These are phyloP conservation scores for Fusarium dimerum DNA, from an alignment of 2,329 filamentous ascomycete genomes.

Conservation along the genomic window DNA sequence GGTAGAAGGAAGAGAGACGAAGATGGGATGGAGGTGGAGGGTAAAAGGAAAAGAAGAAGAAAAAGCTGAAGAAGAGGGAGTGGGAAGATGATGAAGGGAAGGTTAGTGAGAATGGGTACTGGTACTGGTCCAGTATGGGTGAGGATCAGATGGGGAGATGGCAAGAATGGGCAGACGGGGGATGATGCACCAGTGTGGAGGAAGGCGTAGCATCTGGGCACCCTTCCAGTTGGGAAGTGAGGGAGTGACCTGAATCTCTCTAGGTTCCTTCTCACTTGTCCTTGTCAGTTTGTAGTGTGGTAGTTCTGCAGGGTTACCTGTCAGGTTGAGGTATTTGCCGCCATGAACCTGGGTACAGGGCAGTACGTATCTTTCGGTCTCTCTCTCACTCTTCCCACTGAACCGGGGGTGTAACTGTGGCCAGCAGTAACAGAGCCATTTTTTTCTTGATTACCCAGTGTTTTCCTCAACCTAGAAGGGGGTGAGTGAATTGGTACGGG, in stretches of 20 bases:
- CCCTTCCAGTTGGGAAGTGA: too few species aligned
- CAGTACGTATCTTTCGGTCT: not conserved
- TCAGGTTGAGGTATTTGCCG: not conserved
- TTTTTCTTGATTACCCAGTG: too few species aligned
- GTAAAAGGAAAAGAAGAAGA: constrained; percentile 15
- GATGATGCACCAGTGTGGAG: constrained; percentile 29
- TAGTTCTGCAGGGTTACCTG: not conserved
- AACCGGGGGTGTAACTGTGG: too few species aligned
- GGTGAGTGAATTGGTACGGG: too few species aligned
- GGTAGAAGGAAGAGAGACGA: constrained; percentile 21
- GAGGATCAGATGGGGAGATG: constrained; percentile 27
- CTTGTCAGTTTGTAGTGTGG: not conserved
- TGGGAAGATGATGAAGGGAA: constrained; percentile 8
- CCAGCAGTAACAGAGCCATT: too few species aligned
- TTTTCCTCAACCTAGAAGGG: too few species aligned
- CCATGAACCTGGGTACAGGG: not conserved
- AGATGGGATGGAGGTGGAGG: constrained; percentile 20
- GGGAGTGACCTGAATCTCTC: too few species aligned
- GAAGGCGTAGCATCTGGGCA: constrained; percentile 21
- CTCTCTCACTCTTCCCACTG: too few species aligned
- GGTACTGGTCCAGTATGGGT: constrained; percentile 6
- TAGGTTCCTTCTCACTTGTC: not conserved
- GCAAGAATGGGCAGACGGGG: constrained; percentile 16
- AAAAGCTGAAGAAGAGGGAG: constrained; percentile 1
- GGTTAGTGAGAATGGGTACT: constrained; percentile 6